Base-by-base conservation (phyloP, 768 basidiomycete species). In the Auricularia auricula-judae region DNA sequence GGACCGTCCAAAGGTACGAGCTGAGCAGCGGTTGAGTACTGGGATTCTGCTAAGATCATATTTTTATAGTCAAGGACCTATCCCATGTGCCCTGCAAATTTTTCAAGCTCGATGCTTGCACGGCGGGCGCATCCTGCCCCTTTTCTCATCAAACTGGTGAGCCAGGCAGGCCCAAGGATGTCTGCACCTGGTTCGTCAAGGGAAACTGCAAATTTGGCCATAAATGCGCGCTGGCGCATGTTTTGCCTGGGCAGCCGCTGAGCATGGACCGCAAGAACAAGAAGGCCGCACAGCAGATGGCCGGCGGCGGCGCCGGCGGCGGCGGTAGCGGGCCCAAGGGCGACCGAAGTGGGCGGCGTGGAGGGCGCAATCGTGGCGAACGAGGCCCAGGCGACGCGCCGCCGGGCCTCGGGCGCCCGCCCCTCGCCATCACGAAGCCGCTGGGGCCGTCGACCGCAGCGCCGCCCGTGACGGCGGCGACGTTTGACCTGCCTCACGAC, bases 51-150 rank as follows among this genome's bases (percentile, higher is more conserved):
- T 29, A 29, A 29, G 29, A 29, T 29, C 29, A 29, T 29, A 36
- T 14, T 36, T 4, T 29, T 39, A 29, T 62, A 36, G 35, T 42
- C 35, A 92, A 93, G 74, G 91, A 93, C 73, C 82, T 98, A 64
- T 91, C 91, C 2, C 94, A 97, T 80, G 96, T 98, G 14, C 95
- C 95, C 1, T 98, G 96, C 80, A 91, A 96, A 78, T 98, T 98
- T 83, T 97, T 86, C 85, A 91, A 89, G 72, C 89, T 91, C 67
- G 93, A 94, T 39, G 88, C 86, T 12, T 98, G 95, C 76, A 96
- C 94, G 3, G 95, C 95, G 10, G 95, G 95, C 39, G 79, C 91
- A 3, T 88, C 90, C 2, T 98, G 96, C 74, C 93, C 92, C n/a
- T 98, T 98, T 82, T 94, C 93, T 35, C 96, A 98, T 74, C 72